Conservation (phyloP, 2,329 filamentous ascomycete genomes). For the Alternaria metachromatica region DNA sequence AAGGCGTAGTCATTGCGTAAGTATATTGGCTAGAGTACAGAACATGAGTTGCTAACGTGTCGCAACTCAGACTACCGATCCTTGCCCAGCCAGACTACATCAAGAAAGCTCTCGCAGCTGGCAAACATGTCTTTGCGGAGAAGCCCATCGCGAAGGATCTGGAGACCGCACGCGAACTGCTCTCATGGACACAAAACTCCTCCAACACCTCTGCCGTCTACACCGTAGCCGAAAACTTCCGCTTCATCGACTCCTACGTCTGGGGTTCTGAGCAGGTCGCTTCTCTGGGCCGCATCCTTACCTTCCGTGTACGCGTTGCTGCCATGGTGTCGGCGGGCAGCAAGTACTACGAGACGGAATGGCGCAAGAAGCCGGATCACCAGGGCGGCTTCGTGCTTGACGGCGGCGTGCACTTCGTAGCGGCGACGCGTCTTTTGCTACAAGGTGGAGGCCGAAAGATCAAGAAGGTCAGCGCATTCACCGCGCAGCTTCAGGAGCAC, state of each 20-base stretch:
- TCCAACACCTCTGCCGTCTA: constrained; percentile 51
- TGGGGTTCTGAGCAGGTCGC: constrained; percentile 60
- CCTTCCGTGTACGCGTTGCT: constrained; percentile 60
- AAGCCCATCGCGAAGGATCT: constrained; percentile 72
- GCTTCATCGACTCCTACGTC: constrained; percentile 65
- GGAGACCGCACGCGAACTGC: constrained; percentile 56
- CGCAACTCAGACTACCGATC: constrained; percentile 63
- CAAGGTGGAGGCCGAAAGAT: constrained; percentile 51
- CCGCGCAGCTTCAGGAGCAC: constrained; percentile 61
- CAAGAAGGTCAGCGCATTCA: constrained; percentile 61
- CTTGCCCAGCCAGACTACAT: constrained; percentile 65
- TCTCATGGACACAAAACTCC: constrained; percentile 53
- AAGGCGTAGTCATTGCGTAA: constrained; percentile 62
- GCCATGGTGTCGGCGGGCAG: constrained; percentile 55
- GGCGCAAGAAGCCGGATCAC: constrained; percentile 73
- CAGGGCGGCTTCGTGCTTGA: constrained; percentile 81
- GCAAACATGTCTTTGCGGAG: constrained; percentile 74
- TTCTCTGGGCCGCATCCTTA: constrained; percentile 61
- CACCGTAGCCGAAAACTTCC: constrained; percentile 73
- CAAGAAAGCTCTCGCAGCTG: constrained; percentile 64
- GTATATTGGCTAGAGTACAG: constrained; percentile 9
- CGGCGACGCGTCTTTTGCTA: constrained; percentile 67
- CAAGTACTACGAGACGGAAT: constrained; percentile 64
- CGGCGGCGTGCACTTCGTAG: constrained; percentile 75
- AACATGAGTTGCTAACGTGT: background rate